These are phyloP conservation scores for Eimeria acervulina DNA, from an alignment of 169 alveolate species.

Conservation along the genomic window DNA sequence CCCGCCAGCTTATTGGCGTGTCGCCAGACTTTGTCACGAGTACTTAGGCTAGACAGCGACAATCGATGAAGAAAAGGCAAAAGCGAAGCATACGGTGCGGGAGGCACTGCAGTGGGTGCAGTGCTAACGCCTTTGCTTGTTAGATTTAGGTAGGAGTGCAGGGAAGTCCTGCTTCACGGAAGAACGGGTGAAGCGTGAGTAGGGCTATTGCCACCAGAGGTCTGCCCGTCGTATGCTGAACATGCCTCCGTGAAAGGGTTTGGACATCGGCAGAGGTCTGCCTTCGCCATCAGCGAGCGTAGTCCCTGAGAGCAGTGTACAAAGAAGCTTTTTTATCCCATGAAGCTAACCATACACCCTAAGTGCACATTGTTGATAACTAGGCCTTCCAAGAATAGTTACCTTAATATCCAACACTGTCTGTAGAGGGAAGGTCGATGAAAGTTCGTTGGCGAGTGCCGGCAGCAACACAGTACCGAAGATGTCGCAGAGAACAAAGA, in stretches of 20 bases:
- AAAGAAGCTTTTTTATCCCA: too few relatives aligned
- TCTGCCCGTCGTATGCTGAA: neutral
- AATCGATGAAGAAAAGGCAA: neutral
- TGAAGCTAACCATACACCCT: neutral
- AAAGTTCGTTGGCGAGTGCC: conserved; percentile 10
- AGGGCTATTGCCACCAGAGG: neutral
- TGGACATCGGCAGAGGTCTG: conserved; percentile 24
- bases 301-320: neutral
- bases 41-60: neutral
- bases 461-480: conserved; percentile 46
- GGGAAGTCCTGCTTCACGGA: neutral
- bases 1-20: neutral
- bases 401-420: neutral
- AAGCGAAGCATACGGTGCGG: neutral
- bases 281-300: conserved; percentile 8
- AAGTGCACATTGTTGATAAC: neutral
- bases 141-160: neutral
- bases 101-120: neutral
- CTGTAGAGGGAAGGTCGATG: neutral
- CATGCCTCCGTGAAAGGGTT: neutral
- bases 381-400: neutral
- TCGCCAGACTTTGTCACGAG: neutral
- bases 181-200: neutral
- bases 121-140: neutral
- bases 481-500: conserved; percentile 67